These are phyloP conservation scores for Xylaria sp. DNA, from an alignment of 2,329 filamentous ascomycete species.

Conservation along the genomic window DNA sequence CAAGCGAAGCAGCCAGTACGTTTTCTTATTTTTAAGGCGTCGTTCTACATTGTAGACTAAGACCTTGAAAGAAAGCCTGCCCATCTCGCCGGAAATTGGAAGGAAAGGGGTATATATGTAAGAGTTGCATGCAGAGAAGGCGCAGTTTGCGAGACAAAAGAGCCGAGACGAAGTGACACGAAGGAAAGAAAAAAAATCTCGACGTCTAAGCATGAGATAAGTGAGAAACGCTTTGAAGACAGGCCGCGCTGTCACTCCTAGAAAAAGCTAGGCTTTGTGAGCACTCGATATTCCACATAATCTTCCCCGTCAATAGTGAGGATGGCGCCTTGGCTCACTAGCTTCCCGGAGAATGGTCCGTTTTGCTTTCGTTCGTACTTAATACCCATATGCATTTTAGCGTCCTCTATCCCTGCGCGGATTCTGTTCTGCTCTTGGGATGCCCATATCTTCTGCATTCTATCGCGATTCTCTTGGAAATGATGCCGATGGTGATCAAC, in stretches of 20 bases:
- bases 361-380: slow-evolving; percentile 71
- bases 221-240: not conserved
- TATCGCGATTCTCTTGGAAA: slow-evolving; percentile 62
- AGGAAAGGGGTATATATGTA: slow-evolving; percentile 33
- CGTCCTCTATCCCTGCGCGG: slow-evolving; percentile 55
- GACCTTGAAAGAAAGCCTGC: slow-evolving; percentile 9
- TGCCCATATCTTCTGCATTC: slow-evolving; percentile 66
- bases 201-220: not conserved
- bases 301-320: slow-evolving; percentile 74
- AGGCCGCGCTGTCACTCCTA: slow-evolving; percentile 41
- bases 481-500: slow-evolving; percentile 46
- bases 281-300: slow-evolving; percentile 72
- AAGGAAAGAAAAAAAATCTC: not conserved
- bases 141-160: not conserved
- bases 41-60: slow-evolving; percentile 1
- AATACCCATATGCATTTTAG: slow-evolving; percentile 67
- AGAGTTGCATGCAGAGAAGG: slow-evolving; percentile 10
- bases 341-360: slow-evolving; percentile 69
- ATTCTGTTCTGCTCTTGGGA: slow-evolving; percentile 57
- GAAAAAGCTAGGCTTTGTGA: slow-evolving; percentile 71
- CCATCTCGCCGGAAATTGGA: slow-evolving; percentile 9
- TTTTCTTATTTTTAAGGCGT: not conserved
- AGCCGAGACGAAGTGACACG: not conserved
- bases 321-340: slow-evolving; percentile 70
- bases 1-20: not conserved